Evolutionary conservation across 1,284 basidiomycete species (phyloP), one percentile per base, ranked within the genome.

Genomic region (Butyriboletus appendiculatus): DNA sequence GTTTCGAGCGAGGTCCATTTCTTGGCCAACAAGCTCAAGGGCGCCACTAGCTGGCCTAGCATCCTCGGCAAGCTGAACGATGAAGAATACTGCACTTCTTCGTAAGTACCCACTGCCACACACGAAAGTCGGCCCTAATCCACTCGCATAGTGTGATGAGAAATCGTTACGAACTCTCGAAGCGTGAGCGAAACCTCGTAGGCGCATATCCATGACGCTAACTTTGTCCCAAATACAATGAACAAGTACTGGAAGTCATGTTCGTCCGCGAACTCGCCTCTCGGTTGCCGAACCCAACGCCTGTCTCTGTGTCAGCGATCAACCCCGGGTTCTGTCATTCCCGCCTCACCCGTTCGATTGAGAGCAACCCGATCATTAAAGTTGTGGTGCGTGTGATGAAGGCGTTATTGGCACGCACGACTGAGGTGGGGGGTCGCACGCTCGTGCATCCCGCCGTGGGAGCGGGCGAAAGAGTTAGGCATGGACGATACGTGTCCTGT

Each of bases 291-390:
- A 50, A 59, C 16, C 61, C 65, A 18, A 64, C 62, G 2, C 62
- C 72, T 5, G 56, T 76, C 20, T 58, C 68, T 18, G 66, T 75
- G 34, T 68, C 70, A n/a, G 59, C 64, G 38, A 62, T 73, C 45
- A 67, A 75, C 50, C 74, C 75, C 2, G 73, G 74, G 10, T 63
- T 68, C 40, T 73, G 73, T 39, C 53, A 60, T 40, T 65, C 68
- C 14, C 58, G 59, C n/a, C 59, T 74, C 47, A 35, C 59, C 1
- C 56, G 60, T 18, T 42, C 58, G 4, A 20, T 62, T 5, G 60
- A 68, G 5, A 44, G 33, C 6, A 56, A 55, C 18, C 48, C 41
- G n/a, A 6, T 60, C 6, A 0, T 60, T 2, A 45, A 41, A 0
- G 0, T 54, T 26, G 12, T 1, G 2, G 0, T 63, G 22, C 30